Percentiles rank a stretch among this genome's conserved stretches.
phyloP scores from a whole-genome alignment of 768 basidiomycete genomes.

The Leccinum obscurum region DNA sequence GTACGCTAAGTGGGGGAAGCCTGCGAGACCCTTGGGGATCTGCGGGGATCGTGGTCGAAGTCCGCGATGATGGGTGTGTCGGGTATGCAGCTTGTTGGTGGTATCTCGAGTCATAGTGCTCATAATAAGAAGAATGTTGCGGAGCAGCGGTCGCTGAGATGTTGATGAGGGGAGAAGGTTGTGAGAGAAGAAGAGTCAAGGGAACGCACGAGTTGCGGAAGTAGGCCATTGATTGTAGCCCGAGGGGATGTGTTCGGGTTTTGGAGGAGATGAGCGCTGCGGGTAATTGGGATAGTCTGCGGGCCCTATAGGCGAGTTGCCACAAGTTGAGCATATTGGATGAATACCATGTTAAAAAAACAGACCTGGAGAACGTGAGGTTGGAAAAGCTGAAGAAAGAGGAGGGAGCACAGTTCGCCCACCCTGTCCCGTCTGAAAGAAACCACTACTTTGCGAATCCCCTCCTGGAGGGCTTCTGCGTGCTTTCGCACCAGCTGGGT shows the following conservation, averaged over 20 bases:
- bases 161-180: conserved; percentile 2
- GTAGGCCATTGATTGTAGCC: conserved; percentile 48
- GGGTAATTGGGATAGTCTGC: conserved; percentile 56
- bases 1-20: conserved; percentile 54
- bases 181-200: conserved; percentile 16
- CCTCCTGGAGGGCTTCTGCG: conserved; percentile 67
- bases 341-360: conserved; percentile 55
- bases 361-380: conserved; percentile 90
- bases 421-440: conserved; percentile 82
- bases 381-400: conserved; percentile 82
- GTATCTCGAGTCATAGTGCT: conserved; percentile 55
- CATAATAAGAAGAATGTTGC: conserved; percentile 51
- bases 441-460: conserved; percentile 57
- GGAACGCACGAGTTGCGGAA: conserved; percentile 34
- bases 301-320: conserved; percentile 60
- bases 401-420: conserved; percentile 87
- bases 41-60: conserved; percentile 47
- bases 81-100: conserved; percentile 39
- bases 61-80: conserved; percentile 47
- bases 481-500: conserved; percentile 60
- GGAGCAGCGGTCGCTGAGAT: conserved; percentile 41
- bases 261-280: conserved; percentile 62
- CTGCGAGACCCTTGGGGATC: conserved; percentile 55
- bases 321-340: conserved; percentile 58
- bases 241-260: conserved; percentile 55